phyloP scores from a whole-genome alignment of 192 early-diverging fungal genomes.

The Rhizophagus prolifer region DNA sequence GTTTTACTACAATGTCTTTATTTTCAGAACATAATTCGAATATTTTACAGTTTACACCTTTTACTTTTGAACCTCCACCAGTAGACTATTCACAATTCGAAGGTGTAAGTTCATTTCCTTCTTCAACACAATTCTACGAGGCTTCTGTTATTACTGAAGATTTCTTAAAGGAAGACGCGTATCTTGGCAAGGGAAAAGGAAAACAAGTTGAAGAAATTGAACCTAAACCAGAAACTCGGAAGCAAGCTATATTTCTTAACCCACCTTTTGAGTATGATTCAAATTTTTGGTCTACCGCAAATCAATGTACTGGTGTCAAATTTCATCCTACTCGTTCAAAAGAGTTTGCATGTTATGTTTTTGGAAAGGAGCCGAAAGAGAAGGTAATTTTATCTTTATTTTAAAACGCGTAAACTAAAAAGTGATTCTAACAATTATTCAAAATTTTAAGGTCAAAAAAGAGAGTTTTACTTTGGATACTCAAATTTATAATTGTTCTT shows the following conservation, averaged over 20 bases:
- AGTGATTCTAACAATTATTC: neutral
- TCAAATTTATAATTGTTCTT: neutral
- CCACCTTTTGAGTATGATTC: neutral
- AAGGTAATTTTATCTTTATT: neutral
- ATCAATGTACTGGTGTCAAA: constrained; percentile 1
- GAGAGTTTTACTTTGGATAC: neutral
- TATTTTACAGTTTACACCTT: neutral
- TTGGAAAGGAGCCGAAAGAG: constrained; percentile 2
- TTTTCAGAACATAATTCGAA: neutral
- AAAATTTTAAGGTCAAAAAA: neutral
- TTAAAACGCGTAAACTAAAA: neutral
- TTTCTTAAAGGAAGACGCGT: neutral
- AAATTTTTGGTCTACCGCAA: neutral
- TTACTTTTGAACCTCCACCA: neutral
- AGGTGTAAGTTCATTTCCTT: neutral
- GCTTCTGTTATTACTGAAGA: neutral
- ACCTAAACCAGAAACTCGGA: neutral
- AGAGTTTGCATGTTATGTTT: constrained; percentile 7
- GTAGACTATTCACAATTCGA: neutral
- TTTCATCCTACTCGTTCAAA: neutral
- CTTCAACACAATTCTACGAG: neutral
- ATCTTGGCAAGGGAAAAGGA: neutral
- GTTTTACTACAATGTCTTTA: neutral
- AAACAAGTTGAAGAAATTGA: neutral
- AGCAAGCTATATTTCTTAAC: neutral